A percentile compares a stretch with the other conserved stretches of the same genome.
These are phyloP conservation scores for Trametes coccinea DNA, from an alignment of 768 basidiomycete genomes.

Conservation along the genomic window DNA sequence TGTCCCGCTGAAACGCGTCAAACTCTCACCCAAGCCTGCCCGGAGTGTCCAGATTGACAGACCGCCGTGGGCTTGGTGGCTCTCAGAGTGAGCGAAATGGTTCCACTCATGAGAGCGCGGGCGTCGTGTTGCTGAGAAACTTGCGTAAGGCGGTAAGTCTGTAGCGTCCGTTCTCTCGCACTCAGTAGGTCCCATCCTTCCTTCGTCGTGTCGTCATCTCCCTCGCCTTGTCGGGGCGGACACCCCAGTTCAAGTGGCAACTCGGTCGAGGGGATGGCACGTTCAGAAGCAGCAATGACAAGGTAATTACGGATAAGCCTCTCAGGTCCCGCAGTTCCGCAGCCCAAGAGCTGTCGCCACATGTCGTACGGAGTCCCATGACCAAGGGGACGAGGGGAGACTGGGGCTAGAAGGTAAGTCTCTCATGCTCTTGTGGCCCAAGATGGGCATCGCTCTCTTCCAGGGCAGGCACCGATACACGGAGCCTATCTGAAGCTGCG, in stretches of 20 bases:
- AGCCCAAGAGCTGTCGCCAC: conserved; percentile 8
- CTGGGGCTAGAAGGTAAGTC: conserved; percentile 15
- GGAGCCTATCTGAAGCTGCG: conserved; percentile 12
- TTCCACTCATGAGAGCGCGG: background rate
- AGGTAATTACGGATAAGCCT: conserved; percentile 12
- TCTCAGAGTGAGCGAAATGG: background rate
- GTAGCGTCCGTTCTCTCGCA: background rate
- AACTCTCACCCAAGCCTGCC: conserved; percentile 8
- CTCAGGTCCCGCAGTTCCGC: conserved; percentile 12
- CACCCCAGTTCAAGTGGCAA: background rate
- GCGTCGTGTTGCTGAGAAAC: background rate
- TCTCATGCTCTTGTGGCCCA: conserved; percentile 5
- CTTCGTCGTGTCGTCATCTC: background rate
- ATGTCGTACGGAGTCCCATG: conserved; percentile 16
- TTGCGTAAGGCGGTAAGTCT: conserved; percentile 3
- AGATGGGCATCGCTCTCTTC: conserved; percentile 5
- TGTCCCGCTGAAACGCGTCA: conserved; percentile 16
- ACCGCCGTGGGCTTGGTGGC: conserved; percentile 9
- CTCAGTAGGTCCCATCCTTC: background rate
- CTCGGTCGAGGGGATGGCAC: conserved; percentile 2
- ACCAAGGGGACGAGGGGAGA: conserved; percentile 12
- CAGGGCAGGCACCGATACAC: conserved; percentile 14
- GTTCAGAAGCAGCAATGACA: conserved; percentile 7
- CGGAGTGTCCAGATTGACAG: conserved; percentile 10
- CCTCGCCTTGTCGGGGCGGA: background rate